Percentiles rank a stretch among this genome's conserved stretches.
phyloP scores from a whole-genome alignment of 176 grass and related monocot species.

The Thinopyrum elongatum region DNA sequence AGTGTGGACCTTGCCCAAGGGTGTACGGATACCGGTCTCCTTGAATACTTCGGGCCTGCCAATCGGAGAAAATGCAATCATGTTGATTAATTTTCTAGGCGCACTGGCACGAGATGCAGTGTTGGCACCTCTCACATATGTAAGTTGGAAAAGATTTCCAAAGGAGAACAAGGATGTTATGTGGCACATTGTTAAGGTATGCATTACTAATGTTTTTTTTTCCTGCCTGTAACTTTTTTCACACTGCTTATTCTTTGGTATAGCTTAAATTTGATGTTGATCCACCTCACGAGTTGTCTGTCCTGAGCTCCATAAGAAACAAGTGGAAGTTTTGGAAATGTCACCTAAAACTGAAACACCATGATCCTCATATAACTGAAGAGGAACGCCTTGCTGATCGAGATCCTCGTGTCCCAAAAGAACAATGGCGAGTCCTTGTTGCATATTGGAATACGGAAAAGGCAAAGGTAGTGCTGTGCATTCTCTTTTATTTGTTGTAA shows the following conservation, averaged over 20 bases:
- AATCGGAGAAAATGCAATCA: conserved; percentile 25
- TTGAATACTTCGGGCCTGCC: conserved; percentile 40
- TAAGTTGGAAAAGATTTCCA: conserved; percentile 25
- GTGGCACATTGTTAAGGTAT: conserved; percentile 41
- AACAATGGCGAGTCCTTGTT: conserved; percentile 40
- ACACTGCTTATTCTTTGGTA: conserved; percentile 11
- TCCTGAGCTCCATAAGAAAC: conserved; percentile 25
- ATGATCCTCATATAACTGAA: conserved; percentile 40
- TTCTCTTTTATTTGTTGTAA: not conserved
- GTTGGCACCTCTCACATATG: conserved; percentile 39
- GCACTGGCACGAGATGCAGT: conserved; percentile 36
- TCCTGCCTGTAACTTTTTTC: not conserved
- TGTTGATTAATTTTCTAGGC: conserved; percentile 33
- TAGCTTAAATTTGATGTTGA: conserved; percentile 39
- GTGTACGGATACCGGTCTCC: conserved; percentile 19
- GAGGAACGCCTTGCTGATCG: conserved; percentile 38
- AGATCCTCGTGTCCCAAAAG: conserved; percentile 25
- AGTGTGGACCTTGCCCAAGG: conserved; percentile 39
- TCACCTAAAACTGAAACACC: conserved; percentile 23
- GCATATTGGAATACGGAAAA: conserved; percentile 35
- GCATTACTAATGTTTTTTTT: not conserved
- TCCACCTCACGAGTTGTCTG: conserved; percentile 8
- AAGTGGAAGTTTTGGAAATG: conserved; percentile 47
- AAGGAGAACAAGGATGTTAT: conserved; percentile 31
- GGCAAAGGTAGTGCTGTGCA: conserved; percentile 28